These are phyloP conservation scores for Piper betle DNA, from an alignment of 164 flowering plant species.

Conservation along the genomic window DNA sequence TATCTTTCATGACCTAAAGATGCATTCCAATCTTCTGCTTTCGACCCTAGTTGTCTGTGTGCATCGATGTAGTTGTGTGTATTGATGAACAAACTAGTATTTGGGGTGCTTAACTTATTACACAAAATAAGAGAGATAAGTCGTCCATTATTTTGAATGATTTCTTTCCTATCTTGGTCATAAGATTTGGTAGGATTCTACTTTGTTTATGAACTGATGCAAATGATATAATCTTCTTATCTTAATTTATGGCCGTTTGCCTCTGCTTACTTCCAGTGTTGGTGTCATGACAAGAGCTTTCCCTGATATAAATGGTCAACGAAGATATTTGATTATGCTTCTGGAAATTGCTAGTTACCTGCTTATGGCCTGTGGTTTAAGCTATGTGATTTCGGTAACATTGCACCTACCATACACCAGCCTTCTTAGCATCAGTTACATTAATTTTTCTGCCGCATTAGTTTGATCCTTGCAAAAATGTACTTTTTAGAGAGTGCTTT, in stretches of 20 bases:
- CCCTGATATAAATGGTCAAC: conserved; percentile 32
- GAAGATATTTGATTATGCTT: conserved; percentile 43
- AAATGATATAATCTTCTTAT: neutral
- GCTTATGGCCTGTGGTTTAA: conserved; percentile 77
- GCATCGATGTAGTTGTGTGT: neutral
- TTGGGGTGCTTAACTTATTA: no score
- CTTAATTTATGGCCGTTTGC: neutral
- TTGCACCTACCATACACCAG: neutral
- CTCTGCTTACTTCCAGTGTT: conserved; percentile 36
- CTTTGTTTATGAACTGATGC: neutral
- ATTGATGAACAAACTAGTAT: no score
- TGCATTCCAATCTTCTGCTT: neutral
- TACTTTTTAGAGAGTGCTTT: conserved; percentile 44
- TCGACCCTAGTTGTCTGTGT: neutral
- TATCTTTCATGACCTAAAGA: no score
- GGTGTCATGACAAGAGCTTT: conserved; percentile 98
- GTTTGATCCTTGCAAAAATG: neutral
- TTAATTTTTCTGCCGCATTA: no score
- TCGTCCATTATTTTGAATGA: neutral
- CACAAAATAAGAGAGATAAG: neutral
- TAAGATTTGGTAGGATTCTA: neutral
- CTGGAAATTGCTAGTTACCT: conserved; percentile 76
- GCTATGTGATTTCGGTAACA: conserved; percentile 56
- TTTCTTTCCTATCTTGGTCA: neutral
- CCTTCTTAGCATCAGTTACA: neutral